These are phyloP conservation scores for Ceratobasidium sp. DNA, from an alignment of 1,284 basidiomycete species.

Conservation along the genomic window DNA sequence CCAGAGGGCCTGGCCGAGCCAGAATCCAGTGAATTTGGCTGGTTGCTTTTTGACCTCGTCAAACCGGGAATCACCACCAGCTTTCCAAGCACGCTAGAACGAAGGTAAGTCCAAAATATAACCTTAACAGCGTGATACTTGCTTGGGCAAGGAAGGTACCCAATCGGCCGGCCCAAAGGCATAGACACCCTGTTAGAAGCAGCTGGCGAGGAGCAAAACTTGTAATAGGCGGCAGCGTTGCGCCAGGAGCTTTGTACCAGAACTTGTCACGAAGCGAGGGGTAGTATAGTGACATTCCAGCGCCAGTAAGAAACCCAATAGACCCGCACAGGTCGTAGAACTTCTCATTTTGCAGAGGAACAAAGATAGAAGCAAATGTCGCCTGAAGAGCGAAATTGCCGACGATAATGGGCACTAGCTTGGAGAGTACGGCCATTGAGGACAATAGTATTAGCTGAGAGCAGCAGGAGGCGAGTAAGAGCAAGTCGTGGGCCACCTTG, in stretches of 20 bases:
- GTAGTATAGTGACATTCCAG: slow-evolving; percentile 44
- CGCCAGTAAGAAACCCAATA: slow-evolving; percentile 45
- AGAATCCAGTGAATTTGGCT: slow-evolving; percentile 36
- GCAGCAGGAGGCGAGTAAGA: too few species aligned
- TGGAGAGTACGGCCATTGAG: slow-evolving; percentile 40
- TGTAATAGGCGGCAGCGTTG: slow-evolving; percentile 22
- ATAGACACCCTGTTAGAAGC: slow-evolving; percentile 44
- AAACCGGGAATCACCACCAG: slow-evolving; percentile 46
- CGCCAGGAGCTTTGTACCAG: slow-evolving; percentile 39
- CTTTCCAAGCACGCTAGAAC: slow-evolving; percentile 44
- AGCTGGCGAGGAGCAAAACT: slow-evolving; percentile 47
- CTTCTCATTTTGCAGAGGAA: slow-evolving; percentile 45
- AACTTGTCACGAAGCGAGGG: slow-evolving; percentile 34
- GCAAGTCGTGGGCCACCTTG: background rate
- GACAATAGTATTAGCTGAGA: background rate
- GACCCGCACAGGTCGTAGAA: slow-evolving; percentile 47
- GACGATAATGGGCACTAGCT: slow-evolving; percentile 41
- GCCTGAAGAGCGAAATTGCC: slow-evolving; percentile 44
- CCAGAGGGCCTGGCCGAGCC: slow-evolving; percentile 48
- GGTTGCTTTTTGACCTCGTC: slow-evolving; percentile 48
- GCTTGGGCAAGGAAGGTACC: slow-evolving; percentile 45
- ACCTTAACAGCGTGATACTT: background rate
- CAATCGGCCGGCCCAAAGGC: slow-evolving; percentile 46
- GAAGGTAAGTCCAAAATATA: background rate
- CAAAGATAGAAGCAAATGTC: slow-evolving; percentile 45